Evolutionary conservation across 345 rosid genomes (phyloP).

Genomic region (Bretschneidera sinensis): DNA sequence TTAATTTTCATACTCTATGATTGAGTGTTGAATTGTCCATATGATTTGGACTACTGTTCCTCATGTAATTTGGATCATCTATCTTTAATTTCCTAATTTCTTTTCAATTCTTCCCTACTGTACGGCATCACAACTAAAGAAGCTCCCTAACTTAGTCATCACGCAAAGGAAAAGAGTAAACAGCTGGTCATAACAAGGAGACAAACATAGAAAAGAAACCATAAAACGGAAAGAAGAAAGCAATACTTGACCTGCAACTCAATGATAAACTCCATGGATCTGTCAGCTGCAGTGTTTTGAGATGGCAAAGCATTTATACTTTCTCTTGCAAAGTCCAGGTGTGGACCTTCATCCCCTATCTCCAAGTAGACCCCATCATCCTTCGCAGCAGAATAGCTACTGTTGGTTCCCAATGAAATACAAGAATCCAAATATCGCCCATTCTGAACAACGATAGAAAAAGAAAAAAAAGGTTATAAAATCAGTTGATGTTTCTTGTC

Average conservation of each 20-base stretch:
- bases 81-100: too few species aligned
- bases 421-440: slow-evolving; percentile 90
- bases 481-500: not conserved
- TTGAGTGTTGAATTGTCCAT: too few species aligned
- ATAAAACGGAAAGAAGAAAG: slow-evolving; percentile 7
- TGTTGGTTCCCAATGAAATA: slow-evolving; percentile 67
- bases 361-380: slow-evolving; percentile 67
- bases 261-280: slow-evolving; percentile 54
- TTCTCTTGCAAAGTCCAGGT: slow-evolving; percentile 31
- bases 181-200: not conserved
- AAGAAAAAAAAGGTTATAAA: not conserved
- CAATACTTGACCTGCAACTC: slow-evolving; percentile 69
- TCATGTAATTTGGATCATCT: too few species aligned
- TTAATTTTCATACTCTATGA: too few species aligned
- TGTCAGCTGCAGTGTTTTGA: slow-evolving; percentile 38
- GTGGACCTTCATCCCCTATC: slow-evolving; percentile 41
- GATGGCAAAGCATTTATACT: slow-evolving; percentile 29
- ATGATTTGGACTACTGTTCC: too few species aligned
- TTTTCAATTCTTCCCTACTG: too few species aligned
- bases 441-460: slow-evolving; percentile 44
- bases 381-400: slow-evolving; percentile 66
- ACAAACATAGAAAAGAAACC: not conserved
- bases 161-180: too few species aligned
- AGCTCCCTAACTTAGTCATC: too few species aligned
- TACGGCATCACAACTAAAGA: too few species aligned